Evolutionary conservation across 768 basidiomycete genomes (phyloP).

Genomic region (Psilocybe tampanensis): DNA sequence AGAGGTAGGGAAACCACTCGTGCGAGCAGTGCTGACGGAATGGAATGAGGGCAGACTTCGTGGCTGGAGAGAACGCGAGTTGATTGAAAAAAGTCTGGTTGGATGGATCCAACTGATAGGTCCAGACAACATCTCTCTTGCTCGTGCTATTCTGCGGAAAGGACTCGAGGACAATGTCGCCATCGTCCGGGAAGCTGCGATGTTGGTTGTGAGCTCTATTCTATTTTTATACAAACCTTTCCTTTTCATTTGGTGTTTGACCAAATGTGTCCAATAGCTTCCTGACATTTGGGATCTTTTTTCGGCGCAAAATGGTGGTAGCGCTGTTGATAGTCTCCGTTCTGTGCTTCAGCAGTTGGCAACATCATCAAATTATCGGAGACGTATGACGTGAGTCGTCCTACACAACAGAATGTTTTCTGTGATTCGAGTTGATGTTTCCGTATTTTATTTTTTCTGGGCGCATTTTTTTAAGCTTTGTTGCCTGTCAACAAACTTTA

Average conservation of each 20-base stretch:
- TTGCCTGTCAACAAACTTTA: constrained; percentile 73
- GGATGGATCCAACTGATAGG: constrained; percentile 46
- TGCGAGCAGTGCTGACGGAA: constrained; percentile 46
- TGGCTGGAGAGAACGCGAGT: constrained; percentile 83
- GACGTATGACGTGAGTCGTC: constrained; percentile 69
- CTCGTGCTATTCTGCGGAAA: constrained; percentile 56
- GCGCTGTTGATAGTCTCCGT: constrained; percentile 37
- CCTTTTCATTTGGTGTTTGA: neutral
- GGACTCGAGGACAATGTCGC: constrained; percentile 80
- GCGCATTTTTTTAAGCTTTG: too few species aligned
- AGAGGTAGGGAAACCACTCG: constrained; percentile 46
- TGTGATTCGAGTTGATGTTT: constrained; percentile 2
- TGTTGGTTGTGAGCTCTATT: constrained; percentile 61
- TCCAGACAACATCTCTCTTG: constrained; percentile 41
- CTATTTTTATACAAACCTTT: constrained; percentile 7
- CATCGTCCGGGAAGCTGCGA: constrained; percentile 81
- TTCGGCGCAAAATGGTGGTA: constrained; percentile 28
- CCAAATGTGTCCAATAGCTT: constrained; percentile 38
- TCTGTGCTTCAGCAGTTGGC: constrained; percentile 47
- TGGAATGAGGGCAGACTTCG: constrained; percentile 63
- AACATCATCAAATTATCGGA: constrained; percentile 50
- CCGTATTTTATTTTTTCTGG: too few species aligned
- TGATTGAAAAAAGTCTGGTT: constrained; percentile 57
- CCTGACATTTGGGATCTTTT: constrained; percentile 46
- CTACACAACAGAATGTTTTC: constrained; percentile 3